Base-by-base conservation (phyloP, 2,329 filamentous ascomycete species). In the Scytalidium sp. region DNA sequence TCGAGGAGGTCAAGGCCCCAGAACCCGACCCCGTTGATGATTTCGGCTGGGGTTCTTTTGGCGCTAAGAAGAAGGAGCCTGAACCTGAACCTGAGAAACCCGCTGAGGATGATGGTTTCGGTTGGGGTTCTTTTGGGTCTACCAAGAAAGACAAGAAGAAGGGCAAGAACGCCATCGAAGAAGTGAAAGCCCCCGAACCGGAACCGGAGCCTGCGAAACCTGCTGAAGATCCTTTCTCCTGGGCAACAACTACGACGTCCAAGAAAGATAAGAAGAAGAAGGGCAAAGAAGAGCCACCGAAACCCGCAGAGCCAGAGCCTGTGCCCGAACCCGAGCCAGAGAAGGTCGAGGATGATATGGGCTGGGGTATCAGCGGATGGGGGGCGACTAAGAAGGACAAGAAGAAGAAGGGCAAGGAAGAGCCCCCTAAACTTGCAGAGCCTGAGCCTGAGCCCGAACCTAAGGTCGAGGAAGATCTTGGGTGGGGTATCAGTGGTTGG, bases 131-230 rank as follows among this genome's bases (percentile, higher is more conserved):
- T 9, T 77, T 62, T 8, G 64, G 66, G 50, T 78, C 78, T 58
- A 83, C 82, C 61, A 80, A 65, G 42, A 53, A 56, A 54, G 75
- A 71, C 47, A 71, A 73, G 60, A 74, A 73, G 59, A 67, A 67
- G 59, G 64, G 69, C 41, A 59, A 66, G 62, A 67, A 59, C 49
- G 47, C 46, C 3, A 47, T 60, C 15, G 57, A 64, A 17, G 59
- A 64, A 36, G 43, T 49, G 8, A 60, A 64, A 63, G 43, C 55
- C 58, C 45, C 57, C 40, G 59, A 57, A 20, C 61, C 65, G 13
- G 65, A 19, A 36, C 47, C 46, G 47, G 53, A 54, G 42, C 47
- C n/a, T n/a, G n/a, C 51, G 13, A 46, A 47, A 19, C 27, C 46
- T 15, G 67, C 67, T n/a, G 67, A 71, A 50, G 60, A 62, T 41